Evolutionary conservation across 75 land plant species (phyloP).

Genomic region (Cunninghamia lanceolata): DNA sequence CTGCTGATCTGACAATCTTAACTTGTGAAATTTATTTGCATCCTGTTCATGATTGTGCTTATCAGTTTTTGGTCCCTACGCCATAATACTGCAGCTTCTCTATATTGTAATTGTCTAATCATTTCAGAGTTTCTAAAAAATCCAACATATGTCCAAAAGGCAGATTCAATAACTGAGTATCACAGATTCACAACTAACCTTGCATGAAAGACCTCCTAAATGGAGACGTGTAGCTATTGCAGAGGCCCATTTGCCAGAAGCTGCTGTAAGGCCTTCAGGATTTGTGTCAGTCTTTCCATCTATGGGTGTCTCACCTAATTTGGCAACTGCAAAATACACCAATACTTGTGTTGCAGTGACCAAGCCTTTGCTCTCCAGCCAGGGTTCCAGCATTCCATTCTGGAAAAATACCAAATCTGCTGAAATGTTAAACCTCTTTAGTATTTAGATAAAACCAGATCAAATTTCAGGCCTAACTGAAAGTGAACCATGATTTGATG

Average conservation of each 20-base stretch:
- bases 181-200: slow-evolving; percentile 35
- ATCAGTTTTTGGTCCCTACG: not conserved
- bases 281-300: slow-evolving; percentile 98
- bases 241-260: slow-evolving; percentile 95
- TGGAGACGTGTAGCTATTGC: slow-evolving; percentile 75
- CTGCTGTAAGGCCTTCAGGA: slow-evolving; percentile 96
- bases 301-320: slow-evolving; percentile 84
- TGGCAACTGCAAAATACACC: slow-evolving; percentile 96
- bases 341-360: slow-evolving; percentile 75
- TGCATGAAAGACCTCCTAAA: slow-evolving; percentile 87
- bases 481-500: not conserved
- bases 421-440: slow-evolving; percentile 23
- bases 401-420: slow-evolving; percentile 99
- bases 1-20: not conserved
- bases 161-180: not conserved
- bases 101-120: not conserved
- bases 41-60: not conserved
- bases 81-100: not conserved
- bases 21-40: not conserved
- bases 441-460: not conserved
- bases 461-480: not conserved
- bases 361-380: slow-evolving; percentile 79
- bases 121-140: not conserved
- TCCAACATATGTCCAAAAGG: not conserved
- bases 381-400: slow-evolving; percentile 99